Evolutionary conservation across 129 eudicot genomes (phyloP).

Genomic region (Sambucus nigra): DNA sequence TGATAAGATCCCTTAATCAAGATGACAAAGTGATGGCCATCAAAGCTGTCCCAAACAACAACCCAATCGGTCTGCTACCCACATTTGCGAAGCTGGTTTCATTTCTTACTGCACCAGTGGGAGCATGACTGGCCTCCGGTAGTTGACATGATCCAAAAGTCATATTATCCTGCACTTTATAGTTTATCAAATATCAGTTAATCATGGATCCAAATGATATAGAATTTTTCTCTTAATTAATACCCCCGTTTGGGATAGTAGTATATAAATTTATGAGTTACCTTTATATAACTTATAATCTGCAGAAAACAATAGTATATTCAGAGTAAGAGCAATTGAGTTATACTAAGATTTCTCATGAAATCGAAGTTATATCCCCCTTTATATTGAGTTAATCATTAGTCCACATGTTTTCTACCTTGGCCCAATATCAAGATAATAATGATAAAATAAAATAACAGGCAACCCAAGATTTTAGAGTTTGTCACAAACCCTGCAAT

Average conservation of each 20-base stretch:
- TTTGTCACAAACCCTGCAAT: slow-evolving; percentile 56
- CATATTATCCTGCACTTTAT: slow-evolving; percentile 51
- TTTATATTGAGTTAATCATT: too few relatives aligned
- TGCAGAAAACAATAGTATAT: too few relatives aligned
- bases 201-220: not conserved
- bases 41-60: not conserved
- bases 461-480: not conserved
- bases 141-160: slow-evolving; percentile 49
- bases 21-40: not conserved
- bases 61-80: slow-evolving; percentile 3
- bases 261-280: too few relatives aligned
- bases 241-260: not conserved
- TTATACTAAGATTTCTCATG: too few relatives aligned
- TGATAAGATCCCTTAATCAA: not conserved
- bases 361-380: too few relatives aligned
- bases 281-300: too few relatives aligned
- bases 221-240: not conserved
- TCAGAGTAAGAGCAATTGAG: too few relatives aligned
- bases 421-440: too few relatives aligned
- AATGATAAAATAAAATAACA: not conserved
- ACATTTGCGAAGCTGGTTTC: slow-evolving; percentile 2
- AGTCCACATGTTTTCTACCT: too few relatives aligned
- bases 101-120: slow-evolving; percentile 12
- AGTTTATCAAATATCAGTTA: not conserved
- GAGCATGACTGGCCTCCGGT: slow-evolving; percentile 34